Evolutionary conservation across 2,329 filamentous ascomycete species (phyloP), one percentile per base, ranked within the genome.

Genomic region (Dissoconium aciculare): DNA sequence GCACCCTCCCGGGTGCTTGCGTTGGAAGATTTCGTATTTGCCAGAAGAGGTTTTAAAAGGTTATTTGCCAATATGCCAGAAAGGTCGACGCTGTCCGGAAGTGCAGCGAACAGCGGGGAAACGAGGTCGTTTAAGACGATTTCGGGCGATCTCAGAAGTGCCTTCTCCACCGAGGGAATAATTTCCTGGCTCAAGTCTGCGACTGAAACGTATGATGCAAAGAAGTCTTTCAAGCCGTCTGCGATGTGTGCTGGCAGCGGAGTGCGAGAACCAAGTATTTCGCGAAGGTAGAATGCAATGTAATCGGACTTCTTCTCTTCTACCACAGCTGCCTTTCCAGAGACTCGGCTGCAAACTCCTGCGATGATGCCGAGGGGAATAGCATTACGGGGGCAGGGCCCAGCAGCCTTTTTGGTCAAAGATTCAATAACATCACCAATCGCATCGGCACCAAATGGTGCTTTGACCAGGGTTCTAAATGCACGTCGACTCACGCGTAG

Each of bases 11-110:
- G 75, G 38, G 94, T 82, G 2, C 58, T 57, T 10, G 71, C 61
- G 52, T 93, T 95, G 48, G 79, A 85, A 1, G 89, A 95, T 55
- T 92, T 94, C 54, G 85, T 66, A 50, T 84, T 93, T 24, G 83
- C 75, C n/a, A 95, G 58, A 9, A 98, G 62, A 4, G 84, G 82
- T 54, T 93, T 95, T 21, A 91, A 56, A 19, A 98, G 64, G 38
- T 78, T 79, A 15, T 66, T 63, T 31, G 69, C 66, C 11, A 95
- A 63, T 4, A 79, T 59, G 21, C 73, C 69, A 5, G 87, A 87
- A 11, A 95, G 64, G 46, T 98, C 87, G 44, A 89, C 66, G 4
- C 62, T 60, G 15, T 60, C 51, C 1, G 83, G 74, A 5, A 98
- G 60, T 15, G 81, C 71, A 5, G 65, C 55, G 36, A 91, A 65